Conservation (phyloP, 2,329 filamentous ascomycete species). For the Colletotrichum magnum region DNA sequence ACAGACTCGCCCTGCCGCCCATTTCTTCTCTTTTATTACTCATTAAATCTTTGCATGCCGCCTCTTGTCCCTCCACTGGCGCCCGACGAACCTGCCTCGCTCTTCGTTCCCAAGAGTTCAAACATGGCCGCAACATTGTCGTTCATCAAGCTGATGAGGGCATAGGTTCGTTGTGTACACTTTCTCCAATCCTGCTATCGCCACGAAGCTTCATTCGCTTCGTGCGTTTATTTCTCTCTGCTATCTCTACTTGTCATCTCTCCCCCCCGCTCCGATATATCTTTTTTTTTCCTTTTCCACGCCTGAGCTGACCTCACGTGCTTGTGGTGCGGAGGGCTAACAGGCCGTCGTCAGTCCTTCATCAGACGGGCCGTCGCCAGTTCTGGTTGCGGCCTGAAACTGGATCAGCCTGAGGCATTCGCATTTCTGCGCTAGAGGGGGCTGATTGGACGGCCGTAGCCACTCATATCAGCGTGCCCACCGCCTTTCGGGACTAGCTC, state of each 20-base stretch:
- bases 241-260: not conserved
- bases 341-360: constrained; percentile 35
- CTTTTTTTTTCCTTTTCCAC: constrained; percentile 11
- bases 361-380: constrained; percentile 35
- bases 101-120: constrained; percentile 8
- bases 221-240: not conserved
- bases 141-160: constrained; percentile 19
- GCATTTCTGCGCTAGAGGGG: constrained; percentile 27
- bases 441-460: constrained; percentile 35
- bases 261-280: not conserved
- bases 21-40: constrained; percentile 41
- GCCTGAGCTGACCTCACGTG: constrained; percentile 19
- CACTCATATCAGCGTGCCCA: constrained; percentile 42
- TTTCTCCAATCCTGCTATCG: not conserved
- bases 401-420: constrained; percentile 38
- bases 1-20: constrained; percentile 28
- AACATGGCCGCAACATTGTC: not conserved
- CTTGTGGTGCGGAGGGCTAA: constrained; percentile 34
- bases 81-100: constrained; percentile 22
- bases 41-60: constrained; percentile 40
- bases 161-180: not conserved
- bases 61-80: constrained; percentile 38
- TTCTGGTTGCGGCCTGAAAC: constrained; percentile 43
- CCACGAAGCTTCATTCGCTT: constrained; percentile 4
- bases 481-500: constrained; percentile 40